Conservation (phyloP, 2,329 filamentous ascomycete species). For the Fusarium sambucinum region DNA sequence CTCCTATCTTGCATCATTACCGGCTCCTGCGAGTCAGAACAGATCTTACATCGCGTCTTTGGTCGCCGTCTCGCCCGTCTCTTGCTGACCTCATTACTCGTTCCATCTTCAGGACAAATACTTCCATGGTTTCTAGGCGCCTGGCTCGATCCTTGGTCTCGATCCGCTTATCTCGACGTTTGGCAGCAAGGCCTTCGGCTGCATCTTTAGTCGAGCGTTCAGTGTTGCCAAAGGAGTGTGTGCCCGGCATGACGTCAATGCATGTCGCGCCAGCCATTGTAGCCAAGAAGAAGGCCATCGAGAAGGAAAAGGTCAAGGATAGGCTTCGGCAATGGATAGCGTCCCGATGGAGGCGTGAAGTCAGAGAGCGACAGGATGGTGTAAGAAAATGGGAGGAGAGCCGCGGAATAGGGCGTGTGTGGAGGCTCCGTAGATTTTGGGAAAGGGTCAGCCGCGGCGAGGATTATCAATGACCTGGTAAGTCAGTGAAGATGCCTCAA, state of each 20-base stretch:
- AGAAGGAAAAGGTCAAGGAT: slow-evolving; percentile 76
- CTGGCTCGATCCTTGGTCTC: slow-evolving; percentile 73
- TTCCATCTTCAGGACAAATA: slow-evolving; percentile 75
- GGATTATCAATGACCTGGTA: slow-evolving; percentile 32
- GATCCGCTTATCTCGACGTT: slow-evolving; percentile 72
- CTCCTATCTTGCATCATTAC: slow-evolving; percentile 73
- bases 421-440: slow-evolving; percentile 74
- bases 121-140: slow-evolving; percentile 72
- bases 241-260: slow-evolving; percentile 58
- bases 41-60: slow-evolving; percentile 67
- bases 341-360: slow-evolving; percentile 66
- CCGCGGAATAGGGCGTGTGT: slow-evolving; percentile 67
- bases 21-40: slow-evolving; percentile 70
- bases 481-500: slow-evolving; percentile 26
- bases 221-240: slow-evolving; percentile 75
- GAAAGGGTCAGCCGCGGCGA: slow-evolving; percentile 67
- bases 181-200: slow-evolving; percentile 70
- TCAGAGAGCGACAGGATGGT: slow-evolving; percentile 62
- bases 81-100: slow-evolving; percentile 71
- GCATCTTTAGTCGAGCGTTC: slow-evolving; percentile 71
- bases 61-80: slow-evolving; percentile 68
- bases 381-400: slow-evolving; percentile 63
- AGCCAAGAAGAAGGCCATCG: slow-evolving; percentile 71
- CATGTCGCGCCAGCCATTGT: slow-evolving; percentile 70
- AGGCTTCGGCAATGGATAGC: slow-evolving; percentile 74